Conservation (phyloP, 176 grass and related monocot species). For the Oryza nivara region DNA sequence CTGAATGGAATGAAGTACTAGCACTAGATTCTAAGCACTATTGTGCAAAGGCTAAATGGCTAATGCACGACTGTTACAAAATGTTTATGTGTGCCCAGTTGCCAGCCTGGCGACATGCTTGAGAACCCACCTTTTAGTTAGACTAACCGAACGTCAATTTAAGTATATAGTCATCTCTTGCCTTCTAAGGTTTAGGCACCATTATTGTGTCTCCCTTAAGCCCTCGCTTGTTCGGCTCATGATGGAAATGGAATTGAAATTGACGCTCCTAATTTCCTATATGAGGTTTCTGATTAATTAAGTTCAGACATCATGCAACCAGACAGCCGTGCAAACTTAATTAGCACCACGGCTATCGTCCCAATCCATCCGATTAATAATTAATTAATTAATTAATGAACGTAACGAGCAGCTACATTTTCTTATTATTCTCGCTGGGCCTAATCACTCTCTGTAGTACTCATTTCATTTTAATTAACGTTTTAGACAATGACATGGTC, state of each 20-base stretch:
- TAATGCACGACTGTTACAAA: too few species aligned
- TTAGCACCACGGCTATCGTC: neutral
- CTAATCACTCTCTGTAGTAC: neutral
- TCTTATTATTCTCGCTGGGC: neutral
- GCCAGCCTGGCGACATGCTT: conserved; percentile 5
- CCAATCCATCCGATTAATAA: neutral
- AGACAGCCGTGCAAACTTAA: neutral
- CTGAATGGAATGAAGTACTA: too few species aligned
- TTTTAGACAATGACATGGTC: too few species aligned
- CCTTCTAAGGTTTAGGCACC: conserved; percentile 38
- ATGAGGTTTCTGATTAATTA: neutral
- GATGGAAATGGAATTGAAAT: neutral
- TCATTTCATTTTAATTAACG: too few species aligned
- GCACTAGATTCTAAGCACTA: too few species aligned
- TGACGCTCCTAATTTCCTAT: neutral
- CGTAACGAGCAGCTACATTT: neutral
- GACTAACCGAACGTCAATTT: neutral
- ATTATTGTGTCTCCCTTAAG: conserved; percentile 23
- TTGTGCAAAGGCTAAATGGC: too few species aligned
- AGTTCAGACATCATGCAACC: neutral
- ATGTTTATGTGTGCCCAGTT: neutral
- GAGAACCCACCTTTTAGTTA: neutral
- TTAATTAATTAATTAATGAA: neutral
- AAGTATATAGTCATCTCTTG: conserved; percentile 26
- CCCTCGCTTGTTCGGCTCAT: neutral